Evolutionary conservation across 148 eudicot species (phyloP), one percentile per base, ranked within the genome.

Genomic region (Camellia lanceoleosa): DNA sequence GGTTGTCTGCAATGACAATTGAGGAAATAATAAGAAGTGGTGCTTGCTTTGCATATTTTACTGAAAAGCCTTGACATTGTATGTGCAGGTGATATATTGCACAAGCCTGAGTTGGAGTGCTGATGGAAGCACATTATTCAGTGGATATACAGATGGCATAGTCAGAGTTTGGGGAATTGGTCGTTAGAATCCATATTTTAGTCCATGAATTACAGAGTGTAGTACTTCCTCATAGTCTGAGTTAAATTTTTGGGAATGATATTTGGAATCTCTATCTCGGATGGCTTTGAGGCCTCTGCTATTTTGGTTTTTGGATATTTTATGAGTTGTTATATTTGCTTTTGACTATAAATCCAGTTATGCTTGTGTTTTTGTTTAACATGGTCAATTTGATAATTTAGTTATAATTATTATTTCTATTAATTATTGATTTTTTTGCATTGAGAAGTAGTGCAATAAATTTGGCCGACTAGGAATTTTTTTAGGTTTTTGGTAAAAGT

Each of bases 141-240:
- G 95, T 77, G 95, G 97, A 13, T 93, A 91, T 81, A 90, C 97
- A 8, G 97, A 93, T 52, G 97, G 97, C 59, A 87, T 90, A 18
- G 76, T 93, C 80, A 86, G 97, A 78, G 94, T 93, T 58, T 93
- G 90, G 77, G 89, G 86, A 7, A 69, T 90, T 70, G 89, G 90
- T 8, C 95, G 95, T 62, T 91, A 73, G 3, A 60, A 64, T 8
- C 12, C 3, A 4, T 46, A 46, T 30, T 80, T 87, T 20, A 1
- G 68, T 38, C 15, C 46, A 41, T 2, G 30, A 12, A 20, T 51
- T 19, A 9, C 44, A 5, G 23, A 20, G 30, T 59, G 18, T 20
- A 16, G 38, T 30, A 30, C 38, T 30, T 30, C 30, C 43, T 7
- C 13, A 30, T 61, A n/a, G 20, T 76, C 46, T 76, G 20, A 54